Evolutionary conservation across 2,329 filamentous ascomycete genomes (phyloP).

Genomic region (Xylaria sp.): DNA sequence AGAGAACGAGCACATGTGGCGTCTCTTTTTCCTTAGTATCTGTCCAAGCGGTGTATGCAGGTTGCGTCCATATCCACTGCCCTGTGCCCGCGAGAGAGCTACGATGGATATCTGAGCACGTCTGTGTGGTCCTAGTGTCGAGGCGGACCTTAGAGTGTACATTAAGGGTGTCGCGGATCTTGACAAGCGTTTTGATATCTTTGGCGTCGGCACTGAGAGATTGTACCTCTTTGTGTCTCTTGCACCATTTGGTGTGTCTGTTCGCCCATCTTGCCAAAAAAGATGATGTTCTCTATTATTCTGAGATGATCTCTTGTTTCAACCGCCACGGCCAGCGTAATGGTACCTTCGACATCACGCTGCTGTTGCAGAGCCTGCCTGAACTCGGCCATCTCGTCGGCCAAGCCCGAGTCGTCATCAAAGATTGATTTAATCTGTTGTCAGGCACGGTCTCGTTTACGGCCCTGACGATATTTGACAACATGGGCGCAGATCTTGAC

Average conservation of each 20-base stretch:
- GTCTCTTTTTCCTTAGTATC: constrained; percentile 18
- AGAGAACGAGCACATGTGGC: constrained; percentile 32
- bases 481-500: constrained; percentile 39
- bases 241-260: constrained; percentile 25
- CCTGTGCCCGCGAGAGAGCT: constrained; percentile 24
- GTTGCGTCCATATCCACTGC: constrained; percentile 28
- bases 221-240: too few species aligned
- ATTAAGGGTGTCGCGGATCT: constrained; percentile 30
- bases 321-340: constrained; percentile 29
- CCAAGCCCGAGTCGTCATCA: constrained; percentile 33
- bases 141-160: constrained; percentile 30
- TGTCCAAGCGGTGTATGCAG: constrained; percentile 24
- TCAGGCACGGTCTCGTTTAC: constrained; percentile 29
- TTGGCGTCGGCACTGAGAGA: constrained; percentile 30
- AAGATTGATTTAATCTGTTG: constrained; percentile 33
- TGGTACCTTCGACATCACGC: constrained; percentile 34
- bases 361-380: constrained; percentile 29
- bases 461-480: constrained; percentile 38
- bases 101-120: constrained; percentile 27
- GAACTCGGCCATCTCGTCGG: constrained; percentile 32
- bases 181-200: constrained; percentile 29
- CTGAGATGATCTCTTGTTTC: constrained; percentile 9
- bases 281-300: constrained; percentile 6
- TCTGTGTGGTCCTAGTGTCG: constrained; percentile 33
- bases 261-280: constrained; percentile 23